Evolutionary conservation across 140 eudicot species (phyloP).

Genomic region (Senecio squalidus): DNA sequence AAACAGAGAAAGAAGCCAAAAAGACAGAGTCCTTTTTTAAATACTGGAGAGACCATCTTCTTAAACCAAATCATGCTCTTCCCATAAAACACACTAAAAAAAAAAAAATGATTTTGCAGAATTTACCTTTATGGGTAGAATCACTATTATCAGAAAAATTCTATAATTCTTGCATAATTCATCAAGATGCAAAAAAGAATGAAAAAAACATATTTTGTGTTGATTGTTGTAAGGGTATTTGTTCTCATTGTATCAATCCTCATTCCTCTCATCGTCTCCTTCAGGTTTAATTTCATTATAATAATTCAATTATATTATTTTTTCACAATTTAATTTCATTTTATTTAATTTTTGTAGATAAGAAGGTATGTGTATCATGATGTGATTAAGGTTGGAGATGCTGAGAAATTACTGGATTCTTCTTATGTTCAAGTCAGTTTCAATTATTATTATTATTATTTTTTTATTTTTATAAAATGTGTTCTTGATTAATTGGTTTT

Average conservation of each 20-base stretch:
- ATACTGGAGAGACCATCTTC: too few relatives aligned
- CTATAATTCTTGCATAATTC: slow-evolving; percentile 56
- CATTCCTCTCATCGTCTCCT: slow-evolving; percentile 73
- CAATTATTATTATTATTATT: neutral
- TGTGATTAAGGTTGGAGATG: slow-evolving; percentile 72
- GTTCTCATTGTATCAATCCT: slow-evolving; percentile 60
- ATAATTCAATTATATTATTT: too few relatives aligned
- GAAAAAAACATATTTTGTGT: slow-evolving; percentile 80
- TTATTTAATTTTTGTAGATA: slow-evolving; percentile 36
- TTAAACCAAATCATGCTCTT: too few relatives aligned
- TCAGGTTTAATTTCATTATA: slow-evolving; percentile 36
- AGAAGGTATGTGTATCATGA: slow-evolving; percentile 80
- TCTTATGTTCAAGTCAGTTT: slow-evolving; percentile 66
- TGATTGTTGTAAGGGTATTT: slow-evolving; percentile 61
- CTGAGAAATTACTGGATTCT: slow-evolving; percentile 77
- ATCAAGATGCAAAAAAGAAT: slow-evolving; percentile 54
- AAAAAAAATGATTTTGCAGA: too few relatives aligned
- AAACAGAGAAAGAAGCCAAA: too few relatives aligned
- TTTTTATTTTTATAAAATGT: neutral
- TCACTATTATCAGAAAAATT: slow-evolving; percentile 51
- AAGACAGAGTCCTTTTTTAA: too few relatives aligned
- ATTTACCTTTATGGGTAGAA: slow-evolving; percentile 60
- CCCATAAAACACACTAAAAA: too few relatives aligned
- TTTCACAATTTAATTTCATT: neutral
- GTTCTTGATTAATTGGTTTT: neutral